Evolutionary conservation across 2,329 filamentous ascomycete species (phyloP).

Genomic region (Aspergillus sp.): DNA sequence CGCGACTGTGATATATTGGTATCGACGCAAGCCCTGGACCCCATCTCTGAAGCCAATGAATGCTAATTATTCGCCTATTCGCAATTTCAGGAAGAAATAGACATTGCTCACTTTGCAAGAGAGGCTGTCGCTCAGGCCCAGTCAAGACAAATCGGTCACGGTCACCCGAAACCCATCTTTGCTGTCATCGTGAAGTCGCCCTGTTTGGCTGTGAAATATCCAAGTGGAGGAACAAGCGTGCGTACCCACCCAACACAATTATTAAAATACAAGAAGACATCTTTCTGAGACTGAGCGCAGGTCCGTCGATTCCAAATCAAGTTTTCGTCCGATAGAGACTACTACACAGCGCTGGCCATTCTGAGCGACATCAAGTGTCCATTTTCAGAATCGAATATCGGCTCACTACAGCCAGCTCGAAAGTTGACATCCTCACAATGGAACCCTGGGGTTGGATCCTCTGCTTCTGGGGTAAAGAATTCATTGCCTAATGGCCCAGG

Average conservation of each 20-base stretch:
- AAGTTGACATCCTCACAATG: conserved; percentile 24
- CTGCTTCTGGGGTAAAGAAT: conserved; percentile 3
- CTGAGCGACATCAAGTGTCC: conserved; percentile 38
- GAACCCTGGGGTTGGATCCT: conserved; percentile 10
- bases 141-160: conserved; percentile 10
- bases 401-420: conserved; percentile 13
- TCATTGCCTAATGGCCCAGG: not conserved
- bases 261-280: not conserved
- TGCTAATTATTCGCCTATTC: not conserved
- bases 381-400: conserved; percentile 34
- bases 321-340: conserved; percentile 36
- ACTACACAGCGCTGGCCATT: conserved; percentile 36
- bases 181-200: conserved; percentile 41
- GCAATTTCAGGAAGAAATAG: conserved; percentile 35
- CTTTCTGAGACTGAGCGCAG: conserved; percentile 16
- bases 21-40: conserved; percentile 3
- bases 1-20: conserved; percentile 34
- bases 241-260: not conserved
- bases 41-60: not conserved
- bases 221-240: conserved; percentile 23
- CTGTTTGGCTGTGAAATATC: conserved; percentile 43
- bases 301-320: conserved; percentile 43
- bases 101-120: conserved; percentile 29
- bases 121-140: conserved; percentile 15
- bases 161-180: conserved; percentile 24